Base-by-base conservation (phyloP, 129 eudicot genomes). In the Erigeron canadensis region DNA sequence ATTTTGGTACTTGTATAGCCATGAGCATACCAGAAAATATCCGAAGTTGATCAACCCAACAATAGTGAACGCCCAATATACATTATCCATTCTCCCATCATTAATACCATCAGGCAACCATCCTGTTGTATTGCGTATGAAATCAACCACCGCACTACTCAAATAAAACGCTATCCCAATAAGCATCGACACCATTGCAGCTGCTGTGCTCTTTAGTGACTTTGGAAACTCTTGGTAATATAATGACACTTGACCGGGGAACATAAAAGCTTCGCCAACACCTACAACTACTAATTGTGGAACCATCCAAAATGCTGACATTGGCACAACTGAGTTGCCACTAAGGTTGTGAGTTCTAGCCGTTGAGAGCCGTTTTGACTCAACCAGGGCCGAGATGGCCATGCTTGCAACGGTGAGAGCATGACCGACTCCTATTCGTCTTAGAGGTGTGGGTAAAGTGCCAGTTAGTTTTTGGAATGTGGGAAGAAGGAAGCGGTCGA, bases 401-500 rank as follows among this genome's bases (percentile, higher is more conserved):
- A 87, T 90, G 83, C 91, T 80, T 19, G 76, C 12, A 0, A 83
- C 57, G 13, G 75, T 81, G 5, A 90, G 72, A 2, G 74, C 78
- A 21, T 87, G 95, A 23, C 97, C 97, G 1, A 81, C 72, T 6
- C 91, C 91, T 62, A 89, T 78, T 55, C 88, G 77, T 64, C 80
- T 89, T 1, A 89, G 75, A n/a, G 83, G 78, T 3, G 87, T 86
- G 5, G 63, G 75, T 10, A 70, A 2, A 34, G 22, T 55, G 17
- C 63, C 71, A 10, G 80, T 55, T 2, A 86, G 8, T 44, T 81
- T 77, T 53, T 64, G 61, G 65, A 68, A 89, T 22, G 57, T 12
- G 40, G 91, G 91, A 40, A 59, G 58, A 4, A 89, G 37, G 48
- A 82, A 48, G 9, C 74, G 80, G 50, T 83, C 87, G 1, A 83